Percentiles rank a stretch among this genome's conserved stretches.
phyloP scores from a whole-genome alignment of 768 basidiomycete genomes.

The Pholiota molesta region DNA sequence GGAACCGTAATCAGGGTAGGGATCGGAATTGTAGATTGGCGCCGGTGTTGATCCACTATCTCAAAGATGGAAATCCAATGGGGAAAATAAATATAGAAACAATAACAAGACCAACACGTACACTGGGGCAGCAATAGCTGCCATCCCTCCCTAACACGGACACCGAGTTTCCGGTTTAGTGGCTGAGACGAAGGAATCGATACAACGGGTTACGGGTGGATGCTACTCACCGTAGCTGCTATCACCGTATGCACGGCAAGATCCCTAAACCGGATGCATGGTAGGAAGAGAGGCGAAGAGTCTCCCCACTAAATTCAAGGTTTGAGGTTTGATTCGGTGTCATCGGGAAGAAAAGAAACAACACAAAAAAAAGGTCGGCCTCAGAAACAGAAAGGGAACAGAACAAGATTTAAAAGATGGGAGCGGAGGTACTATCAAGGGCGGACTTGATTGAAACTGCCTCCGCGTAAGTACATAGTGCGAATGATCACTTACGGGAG shows the following conservation, averaged over 20 bases:
- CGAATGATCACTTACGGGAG: slow-evolving; percentile 45
- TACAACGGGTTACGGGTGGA: slow-evolving; percentile 7
- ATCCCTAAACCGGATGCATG: slow-evolving; percentile 67
- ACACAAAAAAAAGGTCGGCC: neutral
- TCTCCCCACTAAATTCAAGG: slow-evolving; percentile 54
- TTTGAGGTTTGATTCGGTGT: neutral
- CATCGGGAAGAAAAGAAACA: neutral
- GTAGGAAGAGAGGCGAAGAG: slow-evolving; percentile 61
- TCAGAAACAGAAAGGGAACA: neutral
- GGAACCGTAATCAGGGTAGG: neutral
- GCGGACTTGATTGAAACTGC: neutral
- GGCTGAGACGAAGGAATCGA: neutral
- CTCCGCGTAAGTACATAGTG: neutral
- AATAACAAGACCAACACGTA: slow-evolving; percentile 23
- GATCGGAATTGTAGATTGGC: neutral
- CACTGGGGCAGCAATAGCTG: slow-evolving; percentile 45
- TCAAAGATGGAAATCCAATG: neutral
- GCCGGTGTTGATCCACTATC: neutral
- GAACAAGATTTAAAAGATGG: neutral
- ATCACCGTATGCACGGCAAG: slow-evolving; percentile 63
- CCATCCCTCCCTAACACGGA: slow-evolving; percentile 40
- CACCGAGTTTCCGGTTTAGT: slow-evolving; percentile 15
- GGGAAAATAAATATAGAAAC: neutral
- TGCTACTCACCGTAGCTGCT: slow-evolving; percentile 57
- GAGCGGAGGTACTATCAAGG: neutral